Evolutionary conservation across 2,329 filamentous ascomycete genomes (phyloP).

Genomic region (Leptoxyphium fumago): DNA sequence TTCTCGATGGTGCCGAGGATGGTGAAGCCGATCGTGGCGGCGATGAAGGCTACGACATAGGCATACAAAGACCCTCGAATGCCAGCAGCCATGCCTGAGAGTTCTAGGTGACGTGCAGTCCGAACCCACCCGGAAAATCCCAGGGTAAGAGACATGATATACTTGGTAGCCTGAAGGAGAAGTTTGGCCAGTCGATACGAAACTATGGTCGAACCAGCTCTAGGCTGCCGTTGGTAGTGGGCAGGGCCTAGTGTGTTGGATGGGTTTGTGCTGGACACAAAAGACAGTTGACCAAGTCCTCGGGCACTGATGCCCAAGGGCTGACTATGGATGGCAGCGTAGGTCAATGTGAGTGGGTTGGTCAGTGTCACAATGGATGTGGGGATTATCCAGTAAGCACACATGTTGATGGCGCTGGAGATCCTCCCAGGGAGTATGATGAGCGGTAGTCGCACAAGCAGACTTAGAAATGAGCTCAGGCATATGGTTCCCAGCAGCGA

Average conservation of each 20-base stretch:
- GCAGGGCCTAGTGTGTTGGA: constrained; percentile 47
- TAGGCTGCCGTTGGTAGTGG: constrained; percentile 4
- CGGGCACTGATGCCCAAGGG: constrained; percentile 63
- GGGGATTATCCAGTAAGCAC: constrained; percentile 67
- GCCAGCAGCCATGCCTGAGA: constrained; percentile 35
- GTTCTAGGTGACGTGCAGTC: constrained; percentile 62
- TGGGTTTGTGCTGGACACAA: constrained; percentile 57
- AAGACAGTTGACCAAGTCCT: constrained; percentile 66
- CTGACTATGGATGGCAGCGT: constrained; percentile 84
- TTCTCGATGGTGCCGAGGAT: constrained; percentile 45
- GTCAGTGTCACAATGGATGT: constrained; percentile 74
- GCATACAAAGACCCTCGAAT: constrained; percentile 74
- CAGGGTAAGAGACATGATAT: constrained; percentile 78
- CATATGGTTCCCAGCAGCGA: constrained; percentile 89
- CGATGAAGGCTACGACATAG: constrained; percentile 83
- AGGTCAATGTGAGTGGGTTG: constrained; percentile 83
- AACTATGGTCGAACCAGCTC: constrained; percentile 41
- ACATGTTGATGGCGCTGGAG: constrained; percentile 52
- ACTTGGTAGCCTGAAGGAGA: constrained; percentile 75
- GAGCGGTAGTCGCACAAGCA: constrained; percentile 71
- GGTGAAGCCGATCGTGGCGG: constrained; percentile 88
- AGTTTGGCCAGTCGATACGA: constrained; percentile 86
- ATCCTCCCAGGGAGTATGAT: constrained; percentile 67
- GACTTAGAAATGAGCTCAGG: constrained; percentile 65
- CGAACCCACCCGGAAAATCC: constrained; percentile 96